Percentiles rank a stretch among this genome's conserved stretches.
Evolutionary conservation across 139 green algal genomes (phyloP).

Genomic region (Asterochloris erici): DNA sequence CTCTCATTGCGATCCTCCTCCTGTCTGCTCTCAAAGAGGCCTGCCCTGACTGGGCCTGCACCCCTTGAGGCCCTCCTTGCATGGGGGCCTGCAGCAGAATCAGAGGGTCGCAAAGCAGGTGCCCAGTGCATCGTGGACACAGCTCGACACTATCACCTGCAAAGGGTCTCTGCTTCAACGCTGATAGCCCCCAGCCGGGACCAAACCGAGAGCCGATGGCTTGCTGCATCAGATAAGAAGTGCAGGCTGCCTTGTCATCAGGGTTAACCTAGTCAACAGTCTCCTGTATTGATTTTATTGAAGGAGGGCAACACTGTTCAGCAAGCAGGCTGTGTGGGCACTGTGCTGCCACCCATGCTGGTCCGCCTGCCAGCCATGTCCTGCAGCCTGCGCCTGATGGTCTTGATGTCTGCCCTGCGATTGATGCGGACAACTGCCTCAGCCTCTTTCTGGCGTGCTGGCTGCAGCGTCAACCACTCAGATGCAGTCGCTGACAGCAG

Average conservation of each 20-base stretch:
- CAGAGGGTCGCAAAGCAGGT: too few species aligned
- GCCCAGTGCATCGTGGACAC: too few species aligned
- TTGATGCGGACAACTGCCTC: slow-evolving; percentile 6
- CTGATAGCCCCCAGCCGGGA: too few species aligned
- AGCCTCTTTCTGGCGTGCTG: slow-evolving; percentile 5
- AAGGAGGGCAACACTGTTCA: too few species aligned
- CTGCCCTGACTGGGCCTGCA: neutral
- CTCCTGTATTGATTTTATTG: too few species aligned
- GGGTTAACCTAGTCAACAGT: too few species aligned
- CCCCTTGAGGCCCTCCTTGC: neutral
- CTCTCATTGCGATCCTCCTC: neutral
- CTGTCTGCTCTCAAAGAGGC: neutral
- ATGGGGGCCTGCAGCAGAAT: too few species aligned
- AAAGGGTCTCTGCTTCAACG: too few species aligned
- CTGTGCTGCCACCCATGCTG: neutral
- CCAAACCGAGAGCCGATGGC: too few species aligned
- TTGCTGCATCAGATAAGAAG: too few species aligned
- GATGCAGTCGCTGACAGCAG: slow-evolving; percentile 4
- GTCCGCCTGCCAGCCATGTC: neutral
- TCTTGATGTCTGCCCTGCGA: slow-evolving; percentile 14
- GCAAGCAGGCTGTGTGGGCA: neutral
- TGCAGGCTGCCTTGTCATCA: too few species aligned
- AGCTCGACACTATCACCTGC: too few species aligned
- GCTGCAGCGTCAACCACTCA: slow-evolving; percentile 7
- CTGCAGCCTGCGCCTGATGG: slow-evolving; percentile 3